Evolutionary conservation across 2,329 filamentous ascomycete species (phyloP).

Genomic region (Penicillium rolfsii): DNA sequence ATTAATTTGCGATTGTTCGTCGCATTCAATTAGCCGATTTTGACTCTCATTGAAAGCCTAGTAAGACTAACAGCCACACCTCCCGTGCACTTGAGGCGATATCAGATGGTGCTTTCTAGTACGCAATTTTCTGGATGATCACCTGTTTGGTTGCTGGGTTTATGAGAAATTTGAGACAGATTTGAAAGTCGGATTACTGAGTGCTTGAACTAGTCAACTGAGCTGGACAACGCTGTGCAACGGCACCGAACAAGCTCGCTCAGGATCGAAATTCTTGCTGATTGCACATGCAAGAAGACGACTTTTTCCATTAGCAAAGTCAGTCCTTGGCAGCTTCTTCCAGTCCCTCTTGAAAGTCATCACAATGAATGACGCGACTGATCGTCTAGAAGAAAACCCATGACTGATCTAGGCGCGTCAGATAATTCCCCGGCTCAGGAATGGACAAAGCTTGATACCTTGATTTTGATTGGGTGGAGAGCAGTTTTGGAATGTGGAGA

Average conservation of each 20-base stretch:
- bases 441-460: not conserved
- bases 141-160: not conserved
- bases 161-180: not conserved
- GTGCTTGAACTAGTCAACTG: not conserved
- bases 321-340: not conserved
- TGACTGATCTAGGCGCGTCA: not conserved
- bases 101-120: not conserved
- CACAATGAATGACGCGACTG: not conserved
- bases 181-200: not conserved
- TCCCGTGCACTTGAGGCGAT: not conserved
- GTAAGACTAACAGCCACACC: not conserved
- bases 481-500: constrained; percentile 11
- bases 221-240: not conserved
- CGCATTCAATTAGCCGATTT: too few relatives aligned
- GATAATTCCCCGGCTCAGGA: constrained; percentile 9
- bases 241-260: not conserved
- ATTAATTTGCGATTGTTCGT: too few relatives aligned
- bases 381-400: not conserved
- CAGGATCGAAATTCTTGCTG: too few relatives aligned
- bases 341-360: not conserved
- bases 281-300: not conserved
- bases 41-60: not conserved
- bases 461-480: not conserved
- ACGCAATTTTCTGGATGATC: not conserved
- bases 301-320: not conserved